Evolutionary conservation across 768 basidiomycete species (phyloP).

Genomic region (Lactarius sanguifluus): DNA sequence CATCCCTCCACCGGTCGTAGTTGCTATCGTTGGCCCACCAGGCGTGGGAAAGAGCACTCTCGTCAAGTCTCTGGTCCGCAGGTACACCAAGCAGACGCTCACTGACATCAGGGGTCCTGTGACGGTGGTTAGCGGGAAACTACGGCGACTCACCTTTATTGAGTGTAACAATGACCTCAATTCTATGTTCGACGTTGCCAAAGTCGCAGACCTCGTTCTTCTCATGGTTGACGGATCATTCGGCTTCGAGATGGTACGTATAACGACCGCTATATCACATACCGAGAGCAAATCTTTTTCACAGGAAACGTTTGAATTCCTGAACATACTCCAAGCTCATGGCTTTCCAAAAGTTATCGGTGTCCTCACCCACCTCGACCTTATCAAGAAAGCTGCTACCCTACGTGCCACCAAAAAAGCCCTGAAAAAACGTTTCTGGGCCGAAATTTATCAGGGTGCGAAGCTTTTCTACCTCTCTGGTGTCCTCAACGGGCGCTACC

Average conservation of each 20-base stretch:
- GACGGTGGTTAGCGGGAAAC: constrained; percentile 93
- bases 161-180: constrained; percentile 98
- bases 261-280: not conserved
- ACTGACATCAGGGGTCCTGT: constrained; percentile 90
- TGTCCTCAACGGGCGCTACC: constrained; percentile 95
- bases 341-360: constrained; percentile 99
- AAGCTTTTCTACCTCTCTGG: constrained; percentile 98
- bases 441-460: constrained; percentile 97
- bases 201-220: constrained; percentile 93
- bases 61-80: constrained; percentile 83
- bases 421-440: constrained; percentile 98
- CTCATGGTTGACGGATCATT: constrained; percentile 98
- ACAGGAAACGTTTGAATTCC: constrained; percentile 98
- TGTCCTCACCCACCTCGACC: constrained; percentile 92
- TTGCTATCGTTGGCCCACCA: constrained; percentile 94
- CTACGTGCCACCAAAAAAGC: constrained; percentile 90
- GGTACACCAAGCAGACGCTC: constrained; percentile 92
- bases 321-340: constrained; percentile 94
- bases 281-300: not conserved
- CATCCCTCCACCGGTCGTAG: constrained; percentile 88
- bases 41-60: constrained; percentile 97
- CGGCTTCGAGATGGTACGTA: constrained; percentile 94
- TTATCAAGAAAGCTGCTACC: constrained; percentile 87
- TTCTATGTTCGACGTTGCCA: constrained; percentile 97
- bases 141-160: constrained; percentile 88